Evolutionary conservation across 805 yeast genomes (phyloP).

Genomic region (Candida anglica): DNA sequence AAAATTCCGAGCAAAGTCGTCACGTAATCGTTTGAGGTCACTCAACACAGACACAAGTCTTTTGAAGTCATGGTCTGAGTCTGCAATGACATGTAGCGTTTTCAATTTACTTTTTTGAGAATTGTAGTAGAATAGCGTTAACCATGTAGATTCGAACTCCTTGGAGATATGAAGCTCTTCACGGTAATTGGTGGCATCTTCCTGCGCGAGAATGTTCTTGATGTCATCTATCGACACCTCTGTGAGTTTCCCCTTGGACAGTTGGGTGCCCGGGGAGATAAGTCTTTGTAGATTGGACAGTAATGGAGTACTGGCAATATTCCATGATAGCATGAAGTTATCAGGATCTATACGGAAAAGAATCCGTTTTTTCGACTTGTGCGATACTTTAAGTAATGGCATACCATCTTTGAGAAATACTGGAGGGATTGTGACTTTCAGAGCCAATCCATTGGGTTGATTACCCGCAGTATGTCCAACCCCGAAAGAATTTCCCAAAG

Average conservation of each 20-base stretch:
- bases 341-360: slow-evolving; percentile 53
- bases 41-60: slow-evolving; percentile 54
- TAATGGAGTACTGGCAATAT: slow-evolving; percentile 26
- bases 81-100: slow-evolving; percentile 78
- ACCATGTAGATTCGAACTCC: slow-evolving; percentile 68
- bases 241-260: slow-evolving; percentile 8
- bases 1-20: slow-evolving; percentile 59
- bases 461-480: neutral
- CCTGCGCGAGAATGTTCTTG: slow-evolving; percentile 55
- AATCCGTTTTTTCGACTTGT: slow-evolving; percentile 60
- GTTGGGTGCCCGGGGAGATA: slow-evolving; percentile 29
- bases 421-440: slow-evolving; percentile 33
- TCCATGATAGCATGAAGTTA: slow-evolving; percentile 53
- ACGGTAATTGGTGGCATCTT: slow-evolving; percentile 77
- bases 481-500: neutral
- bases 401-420: slow-evolving; percentile 54
- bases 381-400: slow-evolving; percentile 64
- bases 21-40: slow-evolving; percentile 59
- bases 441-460: slow-evolving; percentile 1
- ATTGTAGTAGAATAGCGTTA: slow-evolving; percentile 69
- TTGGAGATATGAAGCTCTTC: slow-evolving; percentile 76
- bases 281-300: slow-evolving; percentile 2
- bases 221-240: slow-evolving; percentile 56
- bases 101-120: slow-evolving; percentile 61
- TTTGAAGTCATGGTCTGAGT: slow-evolving; percentile 51